Percentiles rank a stretch among this genome's conserved stretches.
These are phyloP conservation scores for Arachis monticola DNA, from an alignment of 331 rosid species.

Conservation along the genomic window DNA sequence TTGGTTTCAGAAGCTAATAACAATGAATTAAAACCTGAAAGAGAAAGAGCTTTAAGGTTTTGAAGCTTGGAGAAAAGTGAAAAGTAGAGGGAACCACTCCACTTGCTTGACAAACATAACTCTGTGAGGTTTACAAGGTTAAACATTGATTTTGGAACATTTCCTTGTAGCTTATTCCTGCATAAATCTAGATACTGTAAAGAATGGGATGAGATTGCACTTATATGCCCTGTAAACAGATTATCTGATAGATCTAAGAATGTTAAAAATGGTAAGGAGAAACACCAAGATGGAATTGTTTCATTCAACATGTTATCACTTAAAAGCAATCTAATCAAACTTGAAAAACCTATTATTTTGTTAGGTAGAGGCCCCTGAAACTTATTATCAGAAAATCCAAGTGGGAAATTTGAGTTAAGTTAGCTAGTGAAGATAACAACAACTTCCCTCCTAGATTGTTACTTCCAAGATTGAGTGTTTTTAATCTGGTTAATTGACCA, in stretches of 20 bases:
- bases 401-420: not conserved
- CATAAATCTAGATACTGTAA: not conserved
- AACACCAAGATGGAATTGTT: slow-evolving; percentile 19
- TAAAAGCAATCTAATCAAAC: not conserved
- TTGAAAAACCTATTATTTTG: not conserved
- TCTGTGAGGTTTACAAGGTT: not conserved
- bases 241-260: not conserved
- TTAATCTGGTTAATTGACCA: not conserved
- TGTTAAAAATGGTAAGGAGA: not conserved
- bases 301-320: not conserved
- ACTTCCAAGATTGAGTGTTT: too few species aligned
- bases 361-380: not conserved
- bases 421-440: not conserved
- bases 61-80: not conserved
- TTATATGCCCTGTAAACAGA: not conserved
- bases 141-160: slow-evolving; percentile 7
- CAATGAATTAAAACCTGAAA: not conserved
- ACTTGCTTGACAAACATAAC: not conserved
- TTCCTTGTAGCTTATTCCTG: not conserved
- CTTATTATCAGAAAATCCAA: not conserved
- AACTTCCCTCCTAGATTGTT: not conserved
- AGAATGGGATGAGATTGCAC: not conserved
- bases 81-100: not conserved
- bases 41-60: not conserved
- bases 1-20: not conserved